These are phyloP conservation scores for Pestalotiopsis sp. DNA, from an alignment of 2,329 filamentous ascomycete genomes.

Conservation along the genomic window DNA sequence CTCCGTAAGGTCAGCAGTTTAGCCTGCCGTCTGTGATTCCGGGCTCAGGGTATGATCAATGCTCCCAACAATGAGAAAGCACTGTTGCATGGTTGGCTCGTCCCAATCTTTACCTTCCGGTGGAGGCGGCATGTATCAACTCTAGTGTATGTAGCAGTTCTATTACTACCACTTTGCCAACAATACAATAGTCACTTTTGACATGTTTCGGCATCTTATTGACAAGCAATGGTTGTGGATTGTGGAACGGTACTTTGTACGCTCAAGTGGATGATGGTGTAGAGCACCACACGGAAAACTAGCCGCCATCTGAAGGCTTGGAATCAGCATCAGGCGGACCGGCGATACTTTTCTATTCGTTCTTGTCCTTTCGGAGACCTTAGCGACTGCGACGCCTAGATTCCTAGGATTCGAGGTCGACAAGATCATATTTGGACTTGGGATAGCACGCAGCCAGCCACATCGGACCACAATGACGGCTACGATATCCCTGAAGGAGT, in stretches of 20 bases:
- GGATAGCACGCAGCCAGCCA: conserved; percentile 8
- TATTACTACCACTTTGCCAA: neutral
- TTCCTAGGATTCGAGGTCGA: neutral
- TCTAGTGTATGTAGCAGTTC: neutral
- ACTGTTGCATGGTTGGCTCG: neutral
- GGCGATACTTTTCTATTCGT: neutral
- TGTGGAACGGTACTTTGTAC: neutral
- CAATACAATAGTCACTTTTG: neutral
- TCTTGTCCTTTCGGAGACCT: neutral
- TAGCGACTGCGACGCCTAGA: neutral
- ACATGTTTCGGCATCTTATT: neutral
- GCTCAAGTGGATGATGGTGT: neutral
- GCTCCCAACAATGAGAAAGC: neutral
- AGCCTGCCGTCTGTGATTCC: neutral
- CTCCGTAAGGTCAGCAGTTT: neutral
- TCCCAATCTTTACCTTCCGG: neutral
- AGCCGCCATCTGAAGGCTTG: neutral
- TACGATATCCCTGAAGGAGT: conserved; percentile 6
- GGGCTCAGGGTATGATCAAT: neutral
- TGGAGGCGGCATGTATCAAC: neutral
- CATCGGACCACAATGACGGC: conserved; percentile 17
- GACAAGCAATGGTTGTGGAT: neutral
- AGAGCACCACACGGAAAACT: neutral
- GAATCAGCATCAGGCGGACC: neutral
- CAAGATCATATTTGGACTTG: neutral